Conservation (phyloP, 495 filamentous ascomycete genomes). For the Tuber microsphaerosporum region DNA sequence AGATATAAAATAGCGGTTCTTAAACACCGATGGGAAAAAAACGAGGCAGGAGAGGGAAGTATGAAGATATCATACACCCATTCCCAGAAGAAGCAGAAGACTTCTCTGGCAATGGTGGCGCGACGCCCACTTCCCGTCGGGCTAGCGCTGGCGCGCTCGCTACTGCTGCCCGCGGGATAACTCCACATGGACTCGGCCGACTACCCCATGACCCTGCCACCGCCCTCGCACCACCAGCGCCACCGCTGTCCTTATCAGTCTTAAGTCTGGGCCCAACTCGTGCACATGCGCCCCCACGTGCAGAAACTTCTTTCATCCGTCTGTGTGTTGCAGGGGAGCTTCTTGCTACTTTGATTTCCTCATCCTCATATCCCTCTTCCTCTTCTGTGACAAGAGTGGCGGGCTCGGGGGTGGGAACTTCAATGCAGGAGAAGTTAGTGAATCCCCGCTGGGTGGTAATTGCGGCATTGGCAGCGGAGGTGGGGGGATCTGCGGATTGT, state of each 20-base stretch:
- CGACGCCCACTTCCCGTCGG: too few species aligned
- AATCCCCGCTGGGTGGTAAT: conserved; percentile 1
- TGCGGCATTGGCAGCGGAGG: conserved; percentile 6
- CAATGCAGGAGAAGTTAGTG: conserved; percentile 42
- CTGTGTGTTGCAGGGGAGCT: conserved; percentile 15
- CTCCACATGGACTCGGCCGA: conserved; percentile 35
- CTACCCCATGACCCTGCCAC: conserved; percentile 20
- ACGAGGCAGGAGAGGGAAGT: conserved; percentile 17
- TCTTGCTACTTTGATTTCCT: too few species aligned
- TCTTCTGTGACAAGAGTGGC: too few species aligned
- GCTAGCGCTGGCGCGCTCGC: too few species aligned
- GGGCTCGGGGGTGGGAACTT: too few species aligned
- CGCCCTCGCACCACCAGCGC: neutral
- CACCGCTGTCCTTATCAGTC: conserved; percentile 7
- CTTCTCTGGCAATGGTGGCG: too few species aligned
- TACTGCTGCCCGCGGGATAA: conserved; percentile 41
- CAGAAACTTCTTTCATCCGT: conserved; percentile 2
- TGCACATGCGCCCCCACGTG: conserved; percentile 12
- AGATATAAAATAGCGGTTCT: too few species aligned
- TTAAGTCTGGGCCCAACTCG: conserved; percentile 33
- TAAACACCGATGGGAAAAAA: too few species aligned
- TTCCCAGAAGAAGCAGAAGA: too few species aligned
- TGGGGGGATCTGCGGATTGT: conserved; percentile 28
- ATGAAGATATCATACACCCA: too few species aligned
- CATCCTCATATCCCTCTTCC: too few species aligned